phyloP scores from a whole-genome alignment of 495 filamentous ascomycete genomes.

The Hamigera avellanea region DNA sequence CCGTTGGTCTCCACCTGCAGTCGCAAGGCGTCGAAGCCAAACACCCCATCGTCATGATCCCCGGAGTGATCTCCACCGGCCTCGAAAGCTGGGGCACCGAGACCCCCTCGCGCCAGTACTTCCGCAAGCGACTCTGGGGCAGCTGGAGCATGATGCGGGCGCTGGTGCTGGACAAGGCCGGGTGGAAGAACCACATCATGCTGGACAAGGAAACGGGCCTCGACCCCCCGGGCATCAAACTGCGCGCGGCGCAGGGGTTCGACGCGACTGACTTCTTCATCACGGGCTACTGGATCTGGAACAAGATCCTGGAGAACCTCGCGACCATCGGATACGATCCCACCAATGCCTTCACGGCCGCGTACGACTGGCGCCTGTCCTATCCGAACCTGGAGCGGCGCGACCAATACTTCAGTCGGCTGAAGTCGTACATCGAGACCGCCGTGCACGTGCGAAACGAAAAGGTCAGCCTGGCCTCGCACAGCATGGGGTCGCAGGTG shows the following conservation, averaged over 20 bases:
- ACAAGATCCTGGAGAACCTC: conserved; percentile 92
- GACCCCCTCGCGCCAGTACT: conserved; percentile 71
- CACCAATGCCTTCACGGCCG: conserved; percentile 87
- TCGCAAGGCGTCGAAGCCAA: conserved; percentile 72
- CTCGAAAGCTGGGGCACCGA: conserved; percentile 93
- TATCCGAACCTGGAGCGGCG: conserved; percentile 79
- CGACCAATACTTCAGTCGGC: conserved; percentile 83
- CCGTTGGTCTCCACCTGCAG: conserved; percentile 70
- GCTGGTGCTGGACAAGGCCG: conserved; percentile 80
- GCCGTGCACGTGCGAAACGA: conserved; percentile 54
- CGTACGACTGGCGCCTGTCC: conserved; percentile 96
- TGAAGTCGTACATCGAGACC: conserved; percentile 84
- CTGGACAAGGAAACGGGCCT: conserved; percentile 83
- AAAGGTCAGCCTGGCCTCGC: conserved; percentile 80
- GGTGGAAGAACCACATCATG: conserved; percentile 96
- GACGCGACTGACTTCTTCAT: conserved; percentile 91
- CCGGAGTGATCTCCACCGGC: conserved; percentile 93
- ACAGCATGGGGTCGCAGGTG: conserved; percentile 96
- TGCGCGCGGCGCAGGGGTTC: conserved; percentile 92
- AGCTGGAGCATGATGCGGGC: conserved; percentile 98
- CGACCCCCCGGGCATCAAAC: conserved; percentile 84
- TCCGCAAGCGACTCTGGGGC: conserved; percentile 88
- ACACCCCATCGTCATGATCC: conserved; percentile 92
- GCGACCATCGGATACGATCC: conserved; percentile 94
- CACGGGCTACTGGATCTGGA: conserved; percentile 96